phyloP scores from a whole-genome alignment of 257 asterid species.

The Solanum verrucosum region DNA sequence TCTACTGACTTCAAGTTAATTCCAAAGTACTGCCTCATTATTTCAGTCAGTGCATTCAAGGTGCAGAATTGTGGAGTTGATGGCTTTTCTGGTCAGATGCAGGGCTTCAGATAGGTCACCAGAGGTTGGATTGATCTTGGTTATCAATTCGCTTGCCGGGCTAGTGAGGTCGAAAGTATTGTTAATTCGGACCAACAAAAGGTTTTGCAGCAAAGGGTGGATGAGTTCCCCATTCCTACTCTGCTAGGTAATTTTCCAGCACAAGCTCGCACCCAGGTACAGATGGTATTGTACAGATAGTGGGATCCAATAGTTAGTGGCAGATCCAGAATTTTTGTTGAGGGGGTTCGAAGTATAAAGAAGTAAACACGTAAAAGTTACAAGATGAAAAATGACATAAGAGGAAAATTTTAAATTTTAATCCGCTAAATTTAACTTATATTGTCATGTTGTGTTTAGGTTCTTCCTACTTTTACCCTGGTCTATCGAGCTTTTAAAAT shows the following conservation, averaged over 20 bases:
- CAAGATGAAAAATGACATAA: no score
- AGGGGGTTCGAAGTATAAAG: no score
- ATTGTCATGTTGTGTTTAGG: no score
- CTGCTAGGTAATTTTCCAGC: not conserved
- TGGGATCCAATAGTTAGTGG: not conserved
- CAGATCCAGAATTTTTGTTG: no score
- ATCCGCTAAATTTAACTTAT: no score
- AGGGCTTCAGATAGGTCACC: not conserved
- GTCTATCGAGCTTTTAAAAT: no score
- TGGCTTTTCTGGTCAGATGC: not conserved
- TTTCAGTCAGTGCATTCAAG: not conserved
- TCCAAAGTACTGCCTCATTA: not conserved
- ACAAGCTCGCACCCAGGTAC: not conserved
- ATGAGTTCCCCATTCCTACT: not conserved
- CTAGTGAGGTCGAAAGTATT: not conserved
- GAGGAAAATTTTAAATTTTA: no score
- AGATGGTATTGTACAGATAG: not conserved
- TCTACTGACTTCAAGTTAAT: not conserved
- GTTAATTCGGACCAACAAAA: not conserved
- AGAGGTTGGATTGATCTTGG: not conserved
- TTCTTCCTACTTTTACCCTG: no score
- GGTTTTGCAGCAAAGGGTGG: not conserved
- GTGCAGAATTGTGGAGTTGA: not conserved
- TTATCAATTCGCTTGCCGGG: not conserved
- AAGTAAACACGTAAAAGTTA: no score